These are phyloP conservation scores for Paracorniculantispora psalliotae DNA, from an alignment of 2,329 filamentous ascomycete genomes.

Conservation along the genomic window DNA sequence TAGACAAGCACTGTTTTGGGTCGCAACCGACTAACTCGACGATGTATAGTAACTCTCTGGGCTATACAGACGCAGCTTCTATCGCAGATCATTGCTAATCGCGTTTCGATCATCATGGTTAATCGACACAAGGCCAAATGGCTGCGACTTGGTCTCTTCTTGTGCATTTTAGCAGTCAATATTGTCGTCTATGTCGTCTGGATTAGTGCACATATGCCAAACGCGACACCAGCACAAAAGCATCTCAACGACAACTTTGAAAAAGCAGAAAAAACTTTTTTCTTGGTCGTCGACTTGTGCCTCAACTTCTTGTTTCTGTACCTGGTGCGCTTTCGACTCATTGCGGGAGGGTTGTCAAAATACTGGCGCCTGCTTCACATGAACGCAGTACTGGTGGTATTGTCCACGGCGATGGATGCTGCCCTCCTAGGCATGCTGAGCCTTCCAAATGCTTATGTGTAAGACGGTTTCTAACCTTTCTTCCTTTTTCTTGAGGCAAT, in stretches of 20 bases:
- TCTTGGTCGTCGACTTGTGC: constrained; percentile 41
- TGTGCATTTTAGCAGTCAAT: constrained; percentile 31
- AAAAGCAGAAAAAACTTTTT: constrained; percentile 38
- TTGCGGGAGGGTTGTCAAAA: constrained; percentile 42
- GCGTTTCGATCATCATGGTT: constrained; percentile 37
- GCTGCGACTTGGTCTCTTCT: constrained; percentile 32
- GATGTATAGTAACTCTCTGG: constrained; percentile 14
- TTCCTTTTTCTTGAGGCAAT: not conserved
- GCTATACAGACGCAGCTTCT: constrained; percentile 33
- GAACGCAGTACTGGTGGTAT: constrained; percentile 41
- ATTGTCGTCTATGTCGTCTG: constrained; percentile 35
- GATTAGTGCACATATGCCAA: constrained; percentile 29
- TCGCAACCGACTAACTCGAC: not conserved
- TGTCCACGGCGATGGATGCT: constrained; percentile 45
- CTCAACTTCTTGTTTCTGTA: constrained; percentile 49
- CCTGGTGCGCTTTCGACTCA: constrained; percentile 40
- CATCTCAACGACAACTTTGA: constrained; percentile 20
- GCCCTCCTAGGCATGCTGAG: constrained; percentile 22
- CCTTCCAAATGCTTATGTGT: constrained; percentile 14
- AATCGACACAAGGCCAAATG: constrained; percentile 27
- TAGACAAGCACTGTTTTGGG: not conserved
- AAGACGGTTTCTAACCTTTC: not conserved
- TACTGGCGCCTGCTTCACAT: constrained; percentile 45
- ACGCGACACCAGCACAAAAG: constrained; percentile 10
- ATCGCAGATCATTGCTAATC: constrained; percentile 42